phyloP scores from a whole-genome alignment of 352 stramenopile species.

The Pythium sp. region DNA sequence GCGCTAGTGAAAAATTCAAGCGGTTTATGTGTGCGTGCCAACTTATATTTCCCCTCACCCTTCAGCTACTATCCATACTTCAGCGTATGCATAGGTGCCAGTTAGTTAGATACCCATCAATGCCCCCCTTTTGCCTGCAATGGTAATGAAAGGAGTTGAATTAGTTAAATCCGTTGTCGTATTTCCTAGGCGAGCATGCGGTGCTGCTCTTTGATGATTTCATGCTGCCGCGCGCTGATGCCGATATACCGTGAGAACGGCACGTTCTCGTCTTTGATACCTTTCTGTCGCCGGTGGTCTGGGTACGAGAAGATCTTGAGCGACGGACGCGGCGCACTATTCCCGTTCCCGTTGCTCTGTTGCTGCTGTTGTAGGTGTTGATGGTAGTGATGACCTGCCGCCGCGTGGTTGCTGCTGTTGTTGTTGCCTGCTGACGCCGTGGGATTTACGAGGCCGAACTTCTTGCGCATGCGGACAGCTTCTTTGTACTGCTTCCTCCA shows the following conservation, averaged over 20 bases:
- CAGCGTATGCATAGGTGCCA: background rate
- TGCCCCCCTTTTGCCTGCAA: background rate
- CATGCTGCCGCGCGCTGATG: slow-evolving; percentile 65
- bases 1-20: background rate
- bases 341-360: background rate
- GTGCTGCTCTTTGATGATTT: slow-evolving; percentile 78
- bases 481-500: slow-evolving; percentile 60
- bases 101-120: background rate
- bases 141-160: background rate
- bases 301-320: slow-evolving; percentile 75
- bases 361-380: background rate
- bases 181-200: slow-evolving; percentile 52
- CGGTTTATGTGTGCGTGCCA: background rate
- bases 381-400: background rate
- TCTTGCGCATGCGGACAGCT: slow-evolving; percentile 50
- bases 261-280: slow-evolving; percentile 57
- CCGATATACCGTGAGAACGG: slow-evolving; percentile 73
- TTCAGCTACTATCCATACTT: background rate
- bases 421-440: slow-evolving; percentile 9
- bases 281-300: slow-evolving; percentile 27
- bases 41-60: background rate
- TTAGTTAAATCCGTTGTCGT: background rate
- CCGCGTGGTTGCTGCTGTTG: background rate
- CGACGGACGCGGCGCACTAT: slow-evolving; percentile 27
- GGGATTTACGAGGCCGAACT: slow-evolving; percentile 18